Base-by-base conservation (phyloP, 2,329 filamentous ascomycete genomes). In the Aspergillus sp. region DNA sequence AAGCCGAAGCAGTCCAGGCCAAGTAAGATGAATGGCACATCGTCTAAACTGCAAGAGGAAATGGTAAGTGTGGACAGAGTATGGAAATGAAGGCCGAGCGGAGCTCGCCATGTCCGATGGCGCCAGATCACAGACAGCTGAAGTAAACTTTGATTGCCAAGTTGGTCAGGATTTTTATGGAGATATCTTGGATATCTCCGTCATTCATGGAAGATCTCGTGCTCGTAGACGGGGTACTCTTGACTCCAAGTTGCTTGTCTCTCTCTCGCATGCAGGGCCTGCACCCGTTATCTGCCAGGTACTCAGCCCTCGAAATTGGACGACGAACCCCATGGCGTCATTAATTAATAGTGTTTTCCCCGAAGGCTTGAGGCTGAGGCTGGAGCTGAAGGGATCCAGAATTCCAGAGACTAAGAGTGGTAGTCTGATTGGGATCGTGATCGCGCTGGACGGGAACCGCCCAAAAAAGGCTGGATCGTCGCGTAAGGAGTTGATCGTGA, bases 391-490 rank as follows among this genome's bases (percentile, higher is more conserved):
- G 55, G 27, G 52, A 52, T 50, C 62, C 52, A 52, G 46, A 51
- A 33, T 51, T 33, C 19, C 11, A 35, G 50, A 25, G 17, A n/a
- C 31, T 31, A 47, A 47, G 23, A 31, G 27, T 15, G 23, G 45
- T 47, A 50, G 35, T 51, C 33, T 17, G 35, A 41, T 31, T 51
- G n/a, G 35, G 48, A 51, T 51, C 48, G 48, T 51, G 48, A 41
- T 51, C 35, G 19, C 8, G 35, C 21, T 49, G n/a, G 48, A 51
- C 48, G 33, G 33, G 35, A 37, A n/a, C 35, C 35, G 39, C 57
- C 60, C 52, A 61, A 64, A 62, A 17, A 39, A 63, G 61, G 50
- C 60, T 63, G 52, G 66, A 69, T 68, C 66, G 64, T 52, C 66
- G 57, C 11, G 44, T 6, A n/a, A 43, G 23, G 49, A 23, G 46